Conservation (phyloP, 352 stramenopile species). For the Pythium guiyangense region DNA sequence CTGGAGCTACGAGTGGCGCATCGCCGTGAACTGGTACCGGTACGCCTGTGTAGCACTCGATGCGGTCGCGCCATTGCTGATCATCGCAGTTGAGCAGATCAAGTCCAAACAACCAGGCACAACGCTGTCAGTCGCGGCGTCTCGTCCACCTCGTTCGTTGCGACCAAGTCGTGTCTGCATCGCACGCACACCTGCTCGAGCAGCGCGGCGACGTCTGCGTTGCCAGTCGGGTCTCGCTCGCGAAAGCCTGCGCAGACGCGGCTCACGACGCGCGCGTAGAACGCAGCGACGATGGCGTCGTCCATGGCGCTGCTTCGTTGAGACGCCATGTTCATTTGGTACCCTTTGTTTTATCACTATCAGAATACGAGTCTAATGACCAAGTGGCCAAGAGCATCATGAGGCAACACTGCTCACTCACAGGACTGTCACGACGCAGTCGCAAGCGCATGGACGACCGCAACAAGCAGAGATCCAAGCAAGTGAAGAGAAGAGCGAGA, state of each 20-base stretch:
- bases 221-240: slow-evolving; percentile 17
- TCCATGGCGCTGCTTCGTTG: slow-evolving; percentile 3
- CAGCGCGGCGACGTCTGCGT: slow-evolving; percentile 11
- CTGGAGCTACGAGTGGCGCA: background rate
- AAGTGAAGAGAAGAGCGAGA: too few relatives aligned
- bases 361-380: too few relatives aligned
- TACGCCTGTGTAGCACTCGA: slow-evolving; percentile 4
- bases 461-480: too few relatives aligned
- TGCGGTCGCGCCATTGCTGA: slow-evolving; percentile 5
- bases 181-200: slow-evolving; percentile 24
- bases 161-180: too few relatives aligned
- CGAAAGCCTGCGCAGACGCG: slow-evolving; percentile 44
- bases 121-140: background rate
- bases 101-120: background rate
- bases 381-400: too few relatives aligned
- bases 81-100: background rate
- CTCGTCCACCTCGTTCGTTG: too few relatives aligned
- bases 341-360: too few relatives aligned
- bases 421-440: too few relatives aligned
- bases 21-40: background rate
- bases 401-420: too few relatives aligned
- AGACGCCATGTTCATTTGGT: background rate
- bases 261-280: slow-evolving; percentile 58
- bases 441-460: too few relatives aligned
- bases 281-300: slow-evolving; percentile 28